Conservation (phyloP, 2,329 filamentous ascomycete species). For the Trichoderma simmonsii region DNA sequence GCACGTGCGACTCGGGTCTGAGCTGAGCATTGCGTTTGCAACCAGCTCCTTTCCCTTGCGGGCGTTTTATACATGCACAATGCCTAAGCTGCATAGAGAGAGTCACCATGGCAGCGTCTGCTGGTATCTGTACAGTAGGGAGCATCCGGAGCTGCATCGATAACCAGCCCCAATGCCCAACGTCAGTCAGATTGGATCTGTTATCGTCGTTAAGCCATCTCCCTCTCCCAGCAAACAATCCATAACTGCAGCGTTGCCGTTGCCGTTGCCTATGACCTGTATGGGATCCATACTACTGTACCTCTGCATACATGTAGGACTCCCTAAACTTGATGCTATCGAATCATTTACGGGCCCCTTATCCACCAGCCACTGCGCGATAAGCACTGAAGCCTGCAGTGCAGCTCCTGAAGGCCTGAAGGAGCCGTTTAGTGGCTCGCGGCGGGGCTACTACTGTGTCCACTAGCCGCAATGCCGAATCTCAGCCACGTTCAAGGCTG, state of each 20-base stretch:
- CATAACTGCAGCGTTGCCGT: not conserved
- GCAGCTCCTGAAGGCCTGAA: not conserved
- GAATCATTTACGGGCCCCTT: not conserved
- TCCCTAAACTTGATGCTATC: not conserved
- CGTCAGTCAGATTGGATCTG: not conserved
- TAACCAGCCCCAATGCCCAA: not conserved
- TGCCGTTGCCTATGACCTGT: not conserved
- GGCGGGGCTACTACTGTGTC: conserved; percentile 13
- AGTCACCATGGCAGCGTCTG: not conserved
- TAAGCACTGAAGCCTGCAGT: conserved; percentile 4
- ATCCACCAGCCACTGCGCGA: not conserved
- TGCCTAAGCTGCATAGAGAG: not conserved
- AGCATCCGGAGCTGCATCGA: not conserved
- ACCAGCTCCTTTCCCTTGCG: not conserved
- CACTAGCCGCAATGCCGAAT: conserved; percentile 14
- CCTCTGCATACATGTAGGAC: not conserved
- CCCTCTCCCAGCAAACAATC: not conserved
- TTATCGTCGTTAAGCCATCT: not conserved
- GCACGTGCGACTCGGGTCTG: not conserved
- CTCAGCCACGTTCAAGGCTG: conserved; percentile 34
- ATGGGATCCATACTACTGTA: not conserved
- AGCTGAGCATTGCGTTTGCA: not conserved
- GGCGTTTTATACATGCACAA: not conserved
- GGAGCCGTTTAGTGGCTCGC: not conserved
- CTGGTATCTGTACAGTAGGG: not conserved